Evolutionary conservation across 2,329 filamentous ascomycete species (phyloP).

Genomic region (Tolypocladium nubicola): DNA sequence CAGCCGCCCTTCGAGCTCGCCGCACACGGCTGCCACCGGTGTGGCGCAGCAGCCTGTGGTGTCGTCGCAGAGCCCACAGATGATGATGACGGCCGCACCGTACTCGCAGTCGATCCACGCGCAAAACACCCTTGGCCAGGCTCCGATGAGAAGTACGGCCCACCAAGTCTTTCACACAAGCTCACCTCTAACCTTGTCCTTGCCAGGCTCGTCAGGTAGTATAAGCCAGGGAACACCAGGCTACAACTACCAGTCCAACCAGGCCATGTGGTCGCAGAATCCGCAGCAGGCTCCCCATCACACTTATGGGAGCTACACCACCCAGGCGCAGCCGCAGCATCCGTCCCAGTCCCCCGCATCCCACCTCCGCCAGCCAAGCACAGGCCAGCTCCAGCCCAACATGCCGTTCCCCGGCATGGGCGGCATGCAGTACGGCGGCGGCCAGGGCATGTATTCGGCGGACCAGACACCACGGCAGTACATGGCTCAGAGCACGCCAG

Average conservation of each 20-base stretch:
- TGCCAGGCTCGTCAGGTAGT: constrained; percentile 37
- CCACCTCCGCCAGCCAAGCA: constrained; percentile 47
- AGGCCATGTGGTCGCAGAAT: constrained; percentile 54
- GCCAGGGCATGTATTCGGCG: constrained; percentile 47
- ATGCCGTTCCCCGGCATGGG: constrained; percentile 56
- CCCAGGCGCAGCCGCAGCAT: constrained; percentile 40
- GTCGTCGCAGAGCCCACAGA: constrained; percentile 53
- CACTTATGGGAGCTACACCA: constrained; percentile 41
- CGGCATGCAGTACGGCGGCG: constrained; percentile 44
- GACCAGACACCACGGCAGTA: constrained; percentile 57
- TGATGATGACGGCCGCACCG: constrained; percentile 53
- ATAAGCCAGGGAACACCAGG: constrained; percentile 46
- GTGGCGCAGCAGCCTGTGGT: constrained; percentile 46
- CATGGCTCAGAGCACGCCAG: constrained; percentile 52
- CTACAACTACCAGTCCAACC: constrained; percentile 52
- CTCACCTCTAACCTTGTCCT: background rate
- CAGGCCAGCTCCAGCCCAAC: constrained; percentile 44
- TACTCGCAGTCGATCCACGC: constrained; percentile 65
- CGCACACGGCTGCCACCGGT: constrained; percentile 43
- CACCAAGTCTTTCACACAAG: constrained; percentile 29
- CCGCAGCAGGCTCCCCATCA: constrained; percentile 52
- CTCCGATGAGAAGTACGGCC: constrained; percentile 59
- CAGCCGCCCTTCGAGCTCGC: constrained; percentile 45
- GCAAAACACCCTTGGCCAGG: constrained; percentile 61
- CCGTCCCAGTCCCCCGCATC: constrained; percentile 46